phyloP scores from a whole-genome alignment of 106 monocot genomes.

The Acorus calamus region DNA sequence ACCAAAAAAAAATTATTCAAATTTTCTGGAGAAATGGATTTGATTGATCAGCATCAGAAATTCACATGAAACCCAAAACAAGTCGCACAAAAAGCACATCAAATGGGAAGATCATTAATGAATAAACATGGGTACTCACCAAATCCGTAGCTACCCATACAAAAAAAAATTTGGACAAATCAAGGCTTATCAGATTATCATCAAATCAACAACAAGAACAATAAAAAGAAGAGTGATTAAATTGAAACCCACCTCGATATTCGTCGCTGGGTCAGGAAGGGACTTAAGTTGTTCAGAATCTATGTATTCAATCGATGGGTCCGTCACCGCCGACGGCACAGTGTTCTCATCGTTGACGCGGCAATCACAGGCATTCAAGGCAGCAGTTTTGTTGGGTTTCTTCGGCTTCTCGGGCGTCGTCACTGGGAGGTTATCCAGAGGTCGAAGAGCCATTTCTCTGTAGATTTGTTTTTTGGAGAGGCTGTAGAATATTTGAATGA shows the following conservation, averaged over 20 bases:
- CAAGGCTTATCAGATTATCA: no score
- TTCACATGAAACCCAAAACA: no score
- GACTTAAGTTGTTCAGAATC: conserved; percentile 47
- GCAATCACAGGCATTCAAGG: neutral
- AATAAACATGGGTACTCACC: no score
- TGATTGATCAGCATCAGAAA: neutral
- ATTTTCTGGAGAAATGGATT: neutral
- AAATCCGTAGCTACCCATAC: no score
- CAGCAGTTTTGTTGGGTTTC: neutral
- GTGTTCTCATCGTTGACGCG: conserved; percentile 42
- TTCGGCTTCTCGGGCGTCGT: conserved; percentile 50
- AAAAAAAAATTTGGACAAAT: no score
- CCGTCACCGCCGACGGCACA: conserved; percentile 12
- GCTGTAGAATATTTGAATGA: no score
- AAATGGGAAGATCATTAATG: no score
- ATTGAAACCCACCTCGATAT: conserved; percentile 26
- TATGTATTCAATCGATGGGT: conserved; percentile 56
- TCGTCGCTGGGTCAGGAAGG: conserved; percentile 34
- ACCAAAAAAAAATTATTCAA: neutral
- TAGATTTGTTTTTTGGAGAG: neutral
- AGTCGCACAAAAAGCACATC: no score
- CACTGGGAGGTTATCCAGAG: conserved; percentile 58
- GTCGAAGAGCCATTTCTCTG: conserved; percentile 61
- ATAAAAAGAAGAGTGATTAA: neutral
- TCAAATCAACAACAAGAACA: neutral